Evolutionary conservation across 192 early-diverging fungal species (phyloP), one percentile per base, ranked within the genome.

Genomic region (Backusella psychrophila): DNA sequence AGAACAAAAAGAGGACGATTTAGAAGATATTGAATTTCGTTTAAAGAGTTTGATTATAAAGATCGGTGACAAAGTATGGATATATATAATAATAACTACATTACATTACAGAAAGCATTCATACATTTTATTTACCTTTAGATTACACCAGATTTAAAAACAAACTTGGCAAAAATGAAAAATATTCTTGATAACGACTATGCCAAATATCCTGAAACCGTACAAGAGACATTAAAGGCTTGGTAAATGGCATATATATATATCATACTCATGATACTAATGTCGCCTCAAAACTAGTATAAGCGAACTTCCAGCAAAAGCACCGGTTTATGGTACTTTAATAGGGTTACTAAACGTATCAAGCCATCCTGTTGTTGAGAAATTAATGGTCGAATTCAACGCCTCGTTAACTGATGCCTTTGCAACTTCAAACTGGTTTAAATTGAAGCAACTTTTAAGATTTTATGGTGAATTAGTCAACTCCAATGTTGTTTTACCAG

Each of bases 401-500:
- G 81, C 85, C 6, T 77, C 86, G 4, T 78, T 96, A 21, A 77
- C 90, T 39, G 82, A 89, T 1, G 85, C 87, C 29, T 77, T 96
- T 76, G 79, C 80, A 0, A 74, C 78, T 12, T 84, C 84, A 29
- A 83, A 93, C 69, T 96, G 94, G 89, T 85, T 86, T 7, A 86
- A 89, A 33, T 89, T 92, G 72, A 96, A 96, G 81, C 80, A 95
- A 19, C 72, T 93, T 19, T 77, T 96, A 77, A 85, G 95, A 44
- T 98, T 91, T 81, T 94, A 94, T 87, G 93, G 87, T 6, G 89
- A 94, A 79, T 86, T 95, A 26, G 91, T 95, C 65, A 91, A 88
- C 77, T 87, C 93, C 26, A 91, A 92, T 77, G 90, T 95, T 6
- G 91, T 99, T 69, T 69, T 86, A 3, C 87, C 93, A 0, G 76